phyloP scores from a whole-genome alignment of 805 yeast species.

The Suhomyces pyralidae region DNA sequence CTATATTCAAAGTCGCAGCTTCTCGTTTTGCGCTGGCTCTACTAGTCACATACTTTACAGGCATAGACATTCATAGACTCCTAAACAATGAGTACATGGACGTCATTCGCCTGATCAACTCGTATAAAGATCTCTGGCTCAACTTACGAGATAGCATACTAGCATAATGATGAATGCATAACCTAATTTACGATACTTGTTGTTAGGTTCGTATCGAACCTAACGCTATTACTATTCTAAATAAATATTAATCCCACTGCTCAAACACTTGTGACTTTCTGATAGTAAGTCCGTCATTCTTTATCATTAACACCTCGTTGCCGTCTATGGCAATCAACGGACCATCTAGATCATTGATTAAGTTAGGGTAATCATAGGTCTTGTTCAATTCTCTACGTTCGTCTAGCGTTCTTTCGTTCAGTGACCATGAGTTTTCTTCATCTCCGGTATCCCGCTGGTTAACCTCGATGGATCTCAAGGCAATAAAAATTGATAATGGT shows the following conservation, averaged over 20 bases:
- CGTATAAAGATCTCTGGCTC: conserved; percentile 2
- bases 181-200: too few relatives aligned
- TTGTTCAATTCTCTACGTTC: conserved; percentile 71
- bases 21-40: conserved; percentile 14
- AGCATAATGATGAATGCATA: not conserved
- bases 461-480: conserved; percentile 72
- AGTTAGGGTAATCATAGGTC: conserved; percentile 74
- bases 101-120: not conserved
- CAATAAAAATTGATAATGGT: conserved; percentile 82
- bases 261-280: conserved; percentile 18
- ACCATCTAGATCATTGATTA: conserved; percentile 70
- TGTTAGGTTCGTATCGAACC: too few relatives aligned
- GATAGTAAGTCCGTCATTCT: conserved; percentile 27
- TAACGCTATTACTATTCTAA: too few relatives aligned
- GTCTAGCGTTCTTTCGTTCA: conserved; percentile 58
- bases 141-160: not conserved
- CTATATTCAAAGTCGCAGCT: conserved; percentile 11
- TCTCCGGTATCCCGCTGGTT: conserved; percentile 25
- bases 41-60: conserved; percentile 13
- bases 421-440: conserved; percentile 12
- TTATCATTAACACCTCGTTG: conserved; percentile 28
- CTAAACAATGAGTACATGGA: conserved; percentile 10
- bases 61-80: conserved; percentile 6
- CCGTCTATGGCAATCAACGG: conserved; percentile 78
- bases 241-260: conserved; percentile 11